Evolutionary conservation across 805 yeast genomes (phyloP), one percentile per base, ranked within the genome.

Genomic region (Monosporozyma aquatica): DNA sequence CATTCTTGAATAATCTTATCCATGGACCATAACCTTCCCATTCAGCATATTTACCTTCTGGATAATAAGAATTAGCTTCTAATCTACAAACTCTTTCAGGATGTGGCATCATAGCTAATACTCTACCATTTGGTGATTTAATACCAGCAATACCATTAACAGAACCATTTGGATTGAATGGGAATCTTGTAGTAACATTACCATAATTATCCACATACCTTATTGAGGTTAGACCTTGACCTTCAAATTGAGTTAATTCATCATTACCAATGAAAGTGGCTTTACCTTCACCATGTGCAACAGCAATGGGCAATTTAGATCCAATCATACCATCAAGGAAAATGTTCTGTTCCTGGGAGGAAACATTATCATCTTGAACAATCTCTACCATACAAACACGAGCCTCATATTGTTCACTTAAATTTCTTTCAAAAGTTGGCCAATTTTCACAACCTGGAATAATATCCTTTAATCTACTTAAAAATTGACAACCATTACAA

Each of bases 201-300:
- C 97, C 97, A 60, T 86, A 84, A 70, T 92, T 90, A 65, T 92
- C 97, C 44, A 89, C 86, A 59, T 77, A 92, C 61, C 86, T 78
- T 42, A 87, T 74, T 38, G 82, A 82, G 35, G 76, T 73, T 48
- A 82, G 70, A 14, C 76, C 76, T 42, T 67, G 62, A 17, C 66
- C 54, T 45, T 70, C 67, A 58, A 87, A 81, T 8, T 61, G 56
- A 26, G 67, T 64, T 47, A 74, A 62, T 45, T 71, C 67, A 21
- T 64, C 69, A 8, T 64, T 69, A 24, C 63, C 47, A 35, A 67
- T 66, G 62, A 90, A 92, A 34, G 71, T 65, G 11, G 97, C 97
- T 55, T 86, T 76, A 56, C 98, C 98, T 69, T 92, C 98, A 54
- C 98, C 98, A 61, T 92, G 98, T 4, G 98, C 98, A 52, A 92